A percentile compares a stretch with the other conserved stretches of the same genome.
These are phyloP conservation scores for Platanthera guangdongensis DNA, from an alignment of 106 monocot species.

Conservation along the genomic window DNA sequence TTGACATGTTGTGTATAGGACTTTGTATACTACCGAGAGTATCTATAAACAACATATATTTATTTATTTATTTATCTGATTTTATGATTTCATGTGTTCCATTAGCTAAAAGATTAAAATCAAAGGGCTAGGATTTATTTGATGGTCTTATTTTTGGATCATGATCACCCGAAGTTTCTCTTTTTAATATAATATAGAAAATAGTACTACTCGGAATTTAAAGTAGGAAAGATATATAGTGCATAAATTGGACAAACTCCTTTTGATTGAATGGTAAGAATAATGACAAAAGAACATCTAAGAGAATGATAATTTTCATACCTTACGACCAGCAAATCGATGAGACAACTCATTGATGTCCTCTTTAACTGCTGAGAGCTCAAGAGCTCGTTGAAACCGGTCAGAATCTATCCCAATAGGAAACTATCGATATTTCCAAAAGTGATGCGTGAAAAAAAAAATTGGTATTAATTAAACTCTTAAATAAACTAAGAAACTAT, in stretches of 20 bases:
- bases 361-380: conserved; percentile 74
- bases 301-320: conserved; percentile 14
- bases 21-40: too few relatives aligned
- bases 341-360: conserved; percentile 74
- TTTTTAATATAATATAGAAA: too few relatives aligned
- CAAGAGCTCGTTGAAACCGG: conserved; percentile 80
- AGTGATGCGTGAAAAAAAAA: background rate
- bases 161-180: too few relatives aligned
- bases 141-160: too few relatives aligned
- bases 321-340: conserved; percentile 88
- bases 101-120: too few relatives aligned
- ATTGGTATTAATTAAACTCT: conserved; percentile 1
- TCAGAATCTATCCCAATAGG: conserved; percentile 93
- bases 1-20: too few relatives aligned
- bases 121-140: too few relatives aligned
- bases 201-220: too few relatives aligned
- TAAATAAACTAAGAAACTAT: background rate
- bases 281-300: background rate
- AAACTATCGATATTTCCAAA: conserved; percentile 48
- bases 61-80: too few relatives aligned
- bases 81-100: too few relatives aligned
- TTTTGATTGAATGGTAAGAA: background rate
- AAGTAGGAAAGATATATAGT: too few relatives aligned
- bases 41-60: too few relatives aligned
- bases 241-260: background rate